phyloP scores from a whole-genome alignment of 2,329 filamentous ascomycete genomes.

The Fusarium sp. region DNA sequence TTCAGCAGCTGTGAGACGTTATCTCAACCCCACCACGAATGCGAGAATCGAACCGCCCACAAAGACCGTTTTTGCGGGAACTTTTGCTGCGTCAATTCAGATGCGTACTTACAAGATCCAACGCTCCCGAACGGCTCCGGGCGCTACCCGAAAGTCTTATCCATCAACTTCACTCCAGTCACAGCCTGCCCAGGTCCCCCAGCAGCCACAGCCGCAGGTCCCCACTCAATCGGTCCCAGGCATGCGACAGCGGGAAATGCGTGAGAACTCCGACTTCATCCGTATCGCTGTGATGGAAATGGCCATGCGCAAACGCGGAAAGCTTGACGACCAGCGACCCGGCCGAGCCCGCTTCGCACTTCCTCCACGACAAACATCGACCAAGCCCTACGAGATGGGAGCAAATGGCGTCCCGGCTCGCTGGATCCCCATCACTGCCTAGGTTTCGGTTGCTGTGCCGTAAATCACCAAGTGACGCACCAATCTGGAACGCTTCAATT shows the following conservation, averaged over 20 bases:
- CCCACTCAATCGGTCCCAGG: constrained; percentile 57
- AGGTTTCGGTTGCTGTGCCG: constrained; percentile 20
- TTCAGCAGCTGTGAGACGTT: constrained; percentile 74
- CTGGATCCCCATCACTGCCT: constrained; percentile 63
- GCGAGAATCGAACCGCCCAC: constrained; percentile 51
- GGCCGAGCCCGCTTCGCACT: constrained; percentile 76
- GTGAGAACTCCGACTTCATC: constrained; percentile 79
- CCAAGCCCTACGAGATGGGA: constrained; percentile 68
- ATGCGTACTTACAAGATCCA: constrained; percentile 78
- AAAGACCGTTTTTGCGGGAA: constrained; percentile 51
- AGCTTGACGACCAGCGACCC: constrained; percentile 74
- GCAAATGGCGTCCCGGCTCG: constrained; percentile 70
- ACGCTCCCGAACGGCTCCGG: constrained; percentile 58
- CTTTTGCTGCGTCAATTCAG: constrained; percentile 76
- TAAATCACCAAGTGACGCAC: constrained; percentile 1
- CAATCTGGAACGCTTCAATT: constrained; percentile 17
- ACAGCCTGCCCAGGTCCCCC: constrained; percentile 50
- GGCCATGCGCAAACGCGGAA: constrained; percentile 76
- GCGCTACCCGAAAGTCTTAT: constrained; percentile 51
- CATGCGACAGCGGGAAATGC: constrained; percentile 74
- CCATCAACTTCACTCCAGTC: constrained; percentile 50
- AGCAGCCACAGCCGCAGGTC: constrained; percentile 51
- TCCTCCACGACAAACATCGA: constrained; percentile 71
- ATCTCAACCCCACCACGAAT: constrained; percentile 73
- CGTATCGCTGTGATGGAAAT: constrained; percentile 79